These are phyloP conservation scores for Suillus brevipes DNA, from an alignment of 768 basidiomycete genomes.

Conservation along the genomic window DNA sequence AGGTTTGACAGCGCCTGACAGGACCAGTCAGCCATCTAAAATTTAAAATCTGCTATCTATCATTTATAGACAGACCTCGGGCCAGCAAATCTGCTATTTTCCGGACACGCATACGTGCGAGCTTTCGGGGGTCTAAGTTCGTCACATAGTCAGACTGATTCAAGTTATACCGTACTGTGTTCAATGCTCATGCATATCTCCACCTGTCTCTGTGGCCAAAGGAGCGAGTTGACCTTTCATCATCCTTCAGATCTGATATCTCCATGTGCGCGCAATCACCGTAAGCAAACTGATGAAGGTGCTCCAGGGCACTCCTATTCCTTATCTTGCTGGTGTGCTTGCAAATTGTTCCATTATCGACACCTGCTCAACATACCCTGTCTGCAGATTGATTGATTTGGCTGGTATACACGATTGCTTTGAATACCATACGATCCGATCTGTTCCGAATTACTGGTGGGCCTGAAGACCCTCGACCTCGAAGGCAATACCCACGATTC, in stretches of 20 bases:
- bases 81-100: no score
- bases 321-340: neutral
- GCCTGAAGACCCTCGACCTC: neutral
- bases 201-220: neutral
- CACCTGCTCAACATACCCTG: neutral
- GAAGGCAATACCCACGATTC: neutral
- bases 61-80: no score
- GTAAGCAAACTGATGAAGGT: neutral
- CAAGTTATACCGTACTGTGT: neutral
- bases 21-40: no score
- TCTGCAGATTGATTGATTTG: neutral
- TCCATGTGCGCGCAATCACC: neutral
- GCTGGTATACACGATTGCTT: neutral
- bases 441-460: neutral
- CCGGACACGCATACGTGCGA: no score
- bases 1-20: no score
- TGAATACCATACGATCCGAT: neutral
- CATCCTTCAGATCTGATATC: neutral
- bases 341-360: neutral
- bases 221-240: neutral
- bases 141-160: neutral
- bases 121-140: neutral
- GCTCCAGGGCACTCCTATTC: neutral
- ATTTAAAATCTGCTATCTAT: no score
- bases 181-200: neutral